These are phyloP conservation scores for Saksenaea oblongispora DNA, from an alignment of 371 early-diverging fungal genomes.

Conservation along the genomic window DNA sequence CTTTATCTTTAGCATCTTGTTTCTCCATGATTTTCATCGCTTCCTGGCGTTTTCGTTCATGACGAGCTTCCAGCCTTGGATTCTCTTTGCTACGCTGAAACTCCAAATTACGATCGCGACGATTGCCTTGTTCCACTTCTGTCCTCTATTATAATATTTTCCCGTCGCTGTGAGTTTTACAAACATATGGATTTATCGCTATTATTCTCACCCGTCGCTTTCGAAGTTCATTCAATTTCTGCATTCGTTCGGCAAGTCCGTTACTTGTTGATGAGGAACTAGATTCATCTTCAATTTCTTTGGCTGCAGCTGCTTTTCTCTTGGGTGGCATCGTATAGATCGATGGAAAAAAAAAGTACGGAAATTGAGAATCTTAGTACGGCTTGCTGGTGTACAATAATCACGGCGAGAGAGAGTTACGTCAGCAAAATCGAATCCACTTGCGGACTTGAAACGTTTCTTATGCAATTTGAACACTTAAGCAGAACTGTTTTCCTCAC, in stretches of 20 bases:
- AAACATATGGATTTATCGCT: neutral
- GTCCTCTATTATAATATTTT: slow-evolving; percentile 34
- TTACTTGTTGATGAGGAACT: neutral
- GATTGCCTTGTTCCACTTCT: slow-evolving; percentile 71
- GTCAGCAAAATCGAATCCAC: too few relatives aligned
- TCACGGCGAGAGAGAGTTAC: too few relatives aligned
- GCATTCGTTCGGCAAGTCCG: slow-evolving; percentile 17
- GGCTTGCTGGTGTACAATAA: too few relatives aligned
- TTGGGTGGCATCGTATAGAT: slow-evolving; percentile 11
- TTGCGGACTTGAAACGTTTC: too few relatives aligned
- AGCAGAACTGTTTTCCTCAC: too few relatives aligned
- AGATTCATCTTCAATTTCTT: neutral
- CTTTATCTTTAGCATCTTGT: slow-evolving; percentile 69
- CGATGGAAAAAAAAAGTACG: neutral
- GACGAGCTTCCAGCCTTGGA: slow-evolving; percentile 61
- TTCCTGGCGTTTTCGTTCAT: slow-evolving; percentile 72
- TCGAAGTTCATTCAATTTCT: slow-evolving; percentile 21
- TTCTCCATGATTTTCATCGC: slow-evolving; percentile 69
- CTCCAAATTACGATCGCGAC: slow-evolving; percentile 78
- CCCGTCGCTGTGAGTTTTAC: neutral
- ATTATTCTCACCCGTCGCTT: slow-evolving; percentile 21
- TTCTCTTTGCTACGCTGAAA: slow-evolving; percentile 76
- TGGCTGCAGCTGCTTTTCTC: slow-evolving; percentile 11
- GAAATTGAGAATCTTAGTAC: too few relatives aligned
- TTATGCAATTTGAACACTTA: too few relatives aligned